These are phyloP conservation scores for Coemansia asiatica DNA, from an alignment of 192 early-diverging fungal species.

Conservation along the genomic window DNA sequence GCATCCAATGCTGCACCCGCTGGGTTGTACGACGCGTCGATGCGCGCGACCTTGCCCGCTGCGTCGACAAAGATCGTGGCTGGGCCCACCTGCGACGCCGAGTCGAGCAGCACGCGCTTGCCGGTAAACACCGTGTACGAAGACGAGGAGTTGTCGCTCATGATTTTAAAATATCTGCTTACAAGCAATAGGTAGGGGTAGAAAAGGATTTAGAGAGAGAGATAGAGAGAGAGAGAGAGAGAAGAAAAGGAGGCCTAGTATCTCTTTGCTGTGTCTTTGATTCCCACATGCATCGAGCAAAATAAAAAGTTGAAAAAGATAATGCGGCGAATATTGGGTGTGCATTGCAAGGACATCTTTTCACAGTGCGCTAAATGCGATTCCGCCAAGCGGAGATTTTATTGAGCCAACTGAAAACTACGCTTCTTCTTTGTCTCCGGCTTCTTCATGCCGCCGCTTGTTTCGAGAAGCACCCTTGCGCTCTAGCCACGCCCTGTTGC, in stretches of 20 bases:
- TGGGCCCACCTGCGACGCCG: conserved; percentile 50
- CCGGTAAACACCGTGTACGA: conserved; percentile 34
- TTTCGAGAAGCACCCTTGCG: conserved; percentile 37
- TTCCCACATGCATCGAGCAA: background rate
- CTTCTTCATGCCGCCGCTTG: background rate
- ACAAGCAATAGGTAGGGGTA: background rate
- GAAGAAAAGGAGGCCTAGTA: too few species aligned
- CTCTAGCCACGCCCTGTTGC: conserved; percentile 48
- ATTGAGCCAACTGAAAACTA: background rate
- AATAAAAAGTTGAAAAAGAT: background rate
- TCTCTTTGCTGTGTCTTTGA: background rate
- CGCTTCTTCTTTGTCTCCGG: background rate
- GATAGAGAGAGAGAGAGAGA: conserved; percentile 5
- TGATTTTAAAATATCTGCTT: background rate
- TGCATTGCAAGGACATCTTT: background rate
- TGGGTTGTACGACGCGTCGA: conserved; percentile 49
- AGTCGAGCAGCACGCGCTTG: conserved; percentile 50
- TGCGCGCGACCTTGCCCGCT: conserved; percentile 57
- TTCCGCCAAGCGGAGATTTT: background rate
- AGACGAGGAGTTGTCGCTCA: conserved; percentile 27
- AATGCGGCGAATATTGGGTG: background rate
- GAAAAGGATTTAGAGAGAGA: background rate
- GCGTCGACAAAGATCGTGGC: conserved; percentile 61
- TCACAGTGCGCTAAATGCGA: background rate
- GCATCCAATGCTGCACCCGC: conserved; percentile 55